Base-by-base conservation (phyloP, 2,329 filamentous ascomycete genomes). In the Aureobasidium sp. region DNA sequence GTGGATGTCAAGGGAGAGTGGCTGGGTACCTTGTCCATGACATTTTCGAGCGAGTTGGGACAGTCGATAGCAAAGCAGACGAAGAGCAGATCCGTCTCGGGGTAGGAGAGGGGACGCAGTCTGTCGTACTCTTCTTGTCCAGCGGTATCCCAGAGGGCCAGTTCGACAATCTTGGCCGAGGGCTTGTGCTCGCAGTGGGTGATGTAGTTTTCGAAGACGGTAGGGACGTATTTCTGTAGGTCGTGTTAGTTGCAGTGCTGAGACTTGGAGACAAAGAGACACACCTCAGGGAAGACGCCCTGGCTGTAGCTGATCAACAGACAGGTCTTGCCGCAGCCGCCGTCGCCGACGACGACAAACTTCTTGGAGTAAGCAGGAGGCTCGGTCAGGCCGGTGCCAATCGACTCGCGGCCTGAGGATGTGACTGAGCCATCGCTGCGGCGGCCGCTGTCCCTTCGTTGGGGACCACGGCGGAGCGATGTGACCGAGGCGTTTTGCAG, bases 201-300 rank as follows among this genome's bases (percentile, higher is more conserved):
- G 78, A 99, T 97, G 84, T 99, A 99, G 81, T 99, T 99, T 74
- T 99, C 94, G 75, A 99, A 99, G 58, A 99, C 94, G 2, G 94
- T 99, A 4, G 94, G 94, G 44, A 99, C 94, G 71, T 99, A 99
- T 97, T 97, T 97, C 94, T 99, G 70, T 8, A 27, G 22, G 9
- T 12, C 54, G 44, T 24, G 59, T 71, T 61, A 69, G 64, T 17
- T 19, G 27, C 48, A 22, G 2, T 24, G 19, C 29, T 33, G 19
- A 9, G 53, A 35, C 12, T 12, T 12, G 6, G 8, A n/a, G 42
- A 12, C 14, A 22, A 22, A 14, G 60, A 45, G 19, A 57, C 33
- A 47, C 17, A 97, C 94, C 89, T 99, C 93, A 77, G 94, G 94
- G 74, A 99, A 99, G 76, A 96, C 96, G 64, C 94, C 94, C 79